These are phyloP conservation scores for Alternaria viburni DNA, from an alignment of 2,329 filamentous ascomycete species.

Conservation along the genomic window DNA sequence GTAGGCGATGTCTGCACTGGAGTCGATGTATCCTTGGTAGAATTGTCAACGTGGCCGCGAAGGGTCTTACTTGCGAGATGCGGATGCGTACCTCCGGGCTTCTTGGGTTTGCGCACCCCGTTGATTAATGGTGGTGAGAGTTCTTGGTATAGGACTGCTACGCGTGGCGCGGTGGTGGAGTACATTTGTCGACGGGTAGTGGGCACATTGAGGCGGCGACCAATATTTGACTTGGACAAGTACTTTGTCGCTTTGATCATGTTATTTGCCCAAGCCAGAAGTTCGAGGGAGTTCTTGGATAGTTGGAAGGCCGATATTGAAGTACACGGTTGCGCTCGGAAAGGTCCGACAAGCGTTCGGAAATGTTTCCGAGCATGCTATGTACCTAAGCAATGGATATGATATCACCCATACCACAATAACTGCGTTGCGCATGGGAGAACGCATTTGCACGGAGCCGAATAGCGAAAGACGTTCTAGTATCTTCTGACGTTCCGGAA, in stretches of 20 bases:
- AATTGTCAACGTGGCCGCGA: neutral
- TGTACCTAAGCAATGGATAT: no score
- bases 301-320: rapidly evolving
- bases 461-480: no score
- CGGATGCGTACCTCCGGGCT: neutral
- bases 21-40: neutral
- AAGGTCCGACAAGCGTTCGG: neutral
- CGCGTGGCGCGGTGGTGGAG: neutral
- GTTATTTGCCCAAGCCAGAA: no score
- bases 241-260: no score
- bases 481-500: no score
- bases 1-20: neutral
- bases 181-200: neutral
- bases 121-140: neutral
- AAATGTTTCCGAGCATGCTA: neutral
- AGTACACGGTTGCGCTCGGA: neutral
- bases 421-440: no score
- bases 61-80: no score
- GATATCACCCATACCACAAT: no score
- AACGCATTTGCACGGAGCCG: no score
- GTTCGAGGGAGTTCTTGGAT: no score
- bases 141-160: neutral
- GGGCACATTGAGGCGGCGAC: rapidly evolving
- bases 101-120: neutral
- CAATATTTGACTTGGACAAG: no score